Conservation (phyloP, 129 eudicot genomes). For the Flaveria ramosissima region DNA sequence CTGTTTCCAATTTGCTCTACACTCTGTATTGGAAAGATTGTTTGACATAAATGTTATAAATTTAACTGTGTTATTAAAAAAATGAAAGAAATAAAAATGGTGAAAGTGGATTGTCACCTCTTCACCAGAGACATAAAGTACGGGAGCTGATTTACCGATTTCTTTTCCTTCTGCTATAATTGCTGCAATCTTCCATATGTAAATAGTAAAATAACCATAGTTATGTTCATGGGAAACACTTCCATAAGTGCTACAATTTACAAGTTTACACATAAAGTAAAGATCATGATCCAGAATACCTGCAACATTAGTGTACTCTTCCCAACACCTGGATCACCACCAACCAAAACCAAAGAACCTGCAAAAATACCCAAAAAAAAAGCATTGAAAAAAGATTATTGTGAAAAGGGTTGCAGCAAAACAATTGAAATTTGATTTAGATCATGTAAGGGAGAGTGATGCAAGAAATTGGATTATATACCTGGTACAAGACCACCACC, state of each 20-base stretch:
- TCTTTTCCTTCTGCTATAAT: constrained; percentile 75
- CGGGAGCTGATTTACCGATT: constrained; percentile 59
- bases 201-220: constrained; percentile 6
- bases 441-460: background rate
- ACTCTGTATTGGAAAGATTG: constrained; percentile 55
- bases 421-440: background rate
- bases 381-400: background rate
- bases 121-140: constrained; percentile 93
- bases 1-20: constrained; percentile 93
- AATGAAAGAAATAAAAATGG: constrained; percentile 20
- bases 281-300: constrained; percentile 41
- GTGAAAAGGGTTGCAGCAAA: constrained; percentile 12
- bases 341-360: constrained; percentile 91
- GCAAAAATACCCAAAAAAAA: constrained; percentile 10
- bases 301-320: constrained; percentile 88
- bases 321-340: constrained; percentile 99
- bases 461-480: constrained; percentile 18
- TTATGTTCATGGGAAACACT: background rate
- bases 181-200: constrained; percentile 70
- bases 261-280: background rate
- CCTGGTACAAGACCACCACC: constrained; percentile 99
- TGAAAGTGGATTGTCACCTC: constrained; percentile 50
- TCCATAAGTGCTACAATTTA: constrained; percentile 5
- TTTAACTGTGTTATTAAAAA: background rate
- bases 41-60: constrained; percentile 5